phyloP scores from a whole-genome alignment of 2,329 filamentous ascomycete genomes.

The Capronia coronata region DNA sequence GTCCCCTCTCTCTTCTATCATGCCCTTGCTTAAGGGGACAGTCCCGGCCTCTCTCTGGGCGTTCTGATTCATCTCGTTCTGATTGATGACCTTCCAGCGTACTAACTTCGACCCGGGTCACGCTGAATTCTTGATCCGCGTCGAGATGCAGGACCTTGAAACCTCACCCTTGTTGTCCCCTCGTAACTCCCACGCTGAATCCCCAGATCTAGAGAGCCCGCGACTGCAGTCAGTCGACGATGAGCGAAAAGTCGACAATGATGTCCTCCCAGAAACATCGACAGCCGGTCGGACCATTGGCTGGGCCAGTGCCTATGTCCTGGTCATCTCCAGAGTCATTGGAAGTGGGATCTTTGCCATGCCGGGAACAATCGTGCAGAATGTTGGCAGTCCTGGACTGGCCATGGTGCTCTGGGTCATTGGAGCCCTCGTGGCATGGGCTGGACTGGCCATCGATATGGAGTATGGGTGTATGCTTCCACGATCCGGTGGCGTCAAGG shows the following conservation, averaged over 20 bases:
- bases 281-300: slow-evolving; percentile 53
- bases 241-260: slow-evolving; percentile 58
- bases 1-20: too few relatives aligned
- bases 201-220: not conserved
- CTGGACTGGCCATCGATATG: slow-evolving; percentile 55
- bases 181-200: slow-evolving; percentile 2
- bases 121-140: not conserved
- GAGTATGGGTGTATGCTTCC: slow-evolving; percentile 68
- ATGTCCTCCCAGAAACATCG: slow-evolving; percentile 55
- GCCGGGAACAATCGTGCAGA: slow-evolving; percentile 59
- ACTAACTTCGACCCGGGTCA: not conserved
- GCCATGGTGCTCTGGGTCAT: slow-evolving; percentile 57
- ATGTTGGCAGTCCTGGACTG: slow-evolving; percentile 60
- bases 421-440: slow-evolving; percentile 56
- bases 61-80: too few relatives aligned
- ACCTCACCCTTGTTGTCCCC: slow-evolving; percentile 22
- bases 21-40: not conserved
- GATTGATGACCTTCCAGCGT: not conserved
- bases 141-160: slow-evolving; percentile 17
- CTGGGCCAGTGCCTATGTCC: slow-evolving; percentile 59
- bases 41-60: too few relatives aligned
- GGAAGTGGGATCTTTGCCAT: slow-evolving; percentile 68
- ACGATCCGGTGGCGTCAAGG: slow-evolving; percentile 61
- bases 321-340: slow-evolving; percentile 62
- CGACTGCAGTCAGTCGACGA: slow-evolving; percentile 1